Evolutionary conservation across 352 stramenopile genomes (phyloP), one percentile per base, ranked within the genome.

Genomic region (Elongisporangium prolatum): DNA sequence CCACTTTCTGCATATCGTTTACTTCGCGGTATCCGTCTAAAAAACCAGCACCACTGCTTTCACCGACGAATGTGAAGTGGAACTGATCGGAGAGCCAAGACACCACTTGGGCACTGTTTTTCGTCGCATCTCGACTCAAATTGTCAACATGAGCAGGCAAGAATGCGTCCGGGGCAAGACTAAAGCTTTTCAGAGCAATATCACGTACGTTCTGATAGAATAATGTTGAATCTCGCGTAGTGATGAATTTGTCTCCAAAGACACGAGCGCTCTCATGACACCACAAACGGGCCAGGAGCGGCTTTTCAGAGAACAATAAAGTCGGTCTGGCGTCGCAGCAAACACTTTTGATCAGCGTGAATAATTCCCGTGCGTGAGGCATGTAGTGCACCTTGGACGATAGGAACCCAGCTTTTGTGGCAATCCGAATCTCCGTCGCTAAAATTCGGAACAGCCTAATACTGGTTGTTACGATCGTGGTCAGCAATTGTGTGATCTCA

Each of bases 241-340:
- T 73, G 16, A 65, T 59, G 18, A 90, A 60, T 7, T 74, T 66
- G 54, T 93, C 84, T 11, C 73, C 68, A 17, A 89, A 73, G 1
- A 82, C 59, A 1, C 84, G 75, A 3, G 72, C 62, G 10, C 65
- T 76, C 63, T 93, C 84, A 52, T 93, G 84, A 56, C 80, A 88
- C 84, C 84, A 93, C 9, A 89, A 63, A 14, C 84, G 77, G 52
- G 78, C 74, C 1, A 91, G 44, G 3, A 61, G 37, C 0, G 74
- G 58, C 52, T 90, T 91, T 16, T 90, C 80, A 1, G 65, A 58
- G 3, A 79, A 44, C 1, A 67, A 56, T 6, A 80, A 25, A 2
- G 64, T 55, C n/a, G 72, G 58, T 8, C 61, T 71, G 17, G 67
- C 61, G 11, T 80, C 67, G 44, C 62, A 74, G 54, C 62, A 88